These are phyloP conservation scores for Cerioporus squamosus DNA, from an alignment of 1,284 basidiomycete species.

Conservation along the genomic window DNA sequence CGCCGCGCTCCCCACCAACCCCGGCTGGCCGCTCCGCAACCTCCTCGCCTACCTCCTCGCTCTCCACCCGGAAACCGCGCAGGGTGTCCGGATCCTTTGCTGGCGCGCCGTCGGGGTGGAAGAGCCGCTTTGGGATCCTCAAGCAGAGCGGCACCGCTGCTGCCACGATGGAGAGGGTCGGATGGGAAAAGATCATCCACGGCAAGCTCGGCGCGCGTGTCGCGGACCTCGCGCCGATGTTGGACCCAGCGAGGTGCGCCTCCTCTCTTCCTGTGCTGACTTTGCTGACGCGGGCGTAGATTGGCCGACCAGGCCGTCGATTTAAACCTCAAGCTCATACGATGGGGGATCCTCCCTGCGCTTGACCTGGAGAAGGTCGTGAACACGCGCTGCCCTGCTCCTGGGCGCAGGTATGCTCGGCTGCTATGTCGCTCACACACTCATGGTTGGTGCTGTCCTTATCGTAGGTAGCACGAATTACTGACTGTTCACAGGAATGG, in stretches of 20 bases:
- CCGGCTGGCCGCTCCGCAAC: slow-evolving; percentile 96
- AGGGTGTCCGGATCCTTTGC: slow-evolving; percentile 69
- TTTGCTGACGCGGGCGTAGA: slow-evolving; percentile 41
- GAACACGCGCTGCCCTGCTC: slow-evolving; percentile 78
- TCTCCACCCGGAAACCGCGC: slow-evolving; percentile 50
- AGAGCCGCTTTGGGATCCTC: slow-evolving; percentile 64
- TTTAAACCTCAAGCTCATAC: slow-evolving; percentile 97
- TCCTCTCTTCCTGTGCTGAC: no score
- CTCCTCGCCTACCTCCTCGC: slow-evolving; percentile 81
- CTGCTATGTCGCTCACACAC: slow-evolving; percentile 90
- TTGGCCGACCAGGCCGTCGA: slow-evolving; percentile 96
- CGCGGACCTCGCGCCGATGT: slow-evolving; percentile 93
- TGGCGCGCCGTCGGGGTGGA: slow-evolving; percentile 74
- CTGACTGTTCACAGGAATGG: slow-evolving; percentile 51
- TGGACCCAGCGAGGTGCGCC: slow-evolving; percentile 82
- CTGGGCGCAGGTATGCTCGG: slow-evolving; percentile 96
- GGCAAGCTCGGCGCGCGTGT: slow-evolving; percentile 90
- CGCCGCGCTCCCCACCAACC: slow-evolving; percentile 73
- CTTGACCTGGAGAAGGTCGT: slow-evolving; percentile 91
- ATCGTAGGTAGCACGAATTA: no score
- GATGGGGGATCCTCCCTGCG: slow-evolving; percentile 93
- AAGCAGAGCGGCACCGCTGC: slow-evolving; percentile 29
- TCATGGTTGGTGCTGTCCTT: slow-evolving; percentile 67
- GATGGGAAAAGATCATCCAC: slow-evolving; percentile 92
- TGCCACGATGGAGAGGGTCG: slow-evolving; percentile 49